These are phyloP conservation scores for Penicillium subrubescens DNA, from an alignment of 495 filamentous ascomycete species.

Conservation along the genomic window DNA sequence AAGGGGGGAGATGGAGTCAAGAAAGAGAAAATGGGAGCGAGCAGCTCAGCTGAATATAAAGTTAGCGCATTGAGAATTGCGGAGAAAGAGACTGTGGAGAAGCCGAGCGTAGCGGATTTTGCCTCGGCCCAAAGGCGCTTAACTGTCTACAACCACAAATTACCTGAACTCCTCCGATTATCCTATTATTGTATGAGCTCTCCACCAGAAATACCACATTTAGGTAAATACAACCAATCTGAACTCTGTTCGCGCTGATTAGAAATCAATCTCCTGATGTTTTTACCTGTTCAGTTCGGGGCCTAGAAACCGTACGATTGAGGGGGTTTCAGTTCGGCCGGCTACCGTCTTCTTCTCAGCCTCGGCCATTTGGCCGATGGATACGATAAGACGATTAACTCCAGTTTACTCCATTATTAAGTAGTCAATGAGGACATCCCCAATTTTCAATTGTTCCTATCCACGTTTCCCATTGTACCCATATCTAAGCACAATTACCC, in stretches of 20 bases:
- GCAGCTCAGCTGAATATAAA: slow-evolving; percentile 22
- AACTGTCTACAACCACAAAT: not conserved
- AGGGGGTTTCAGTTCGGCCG: not conserved
- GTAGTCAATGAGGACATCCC: not conserved
- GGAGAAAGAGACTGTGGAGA: slow-evolving; percentile 34
- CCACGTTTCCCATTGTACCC: slow-evolving; percentile 4
- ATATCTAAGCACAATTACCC: slow-evolving; percentile 4
- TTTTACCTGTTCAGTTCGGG: not conserved
- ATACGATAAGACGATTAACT: not conserved
- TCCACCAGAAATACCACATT: not conserved
- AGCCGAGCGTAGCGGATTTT: slow-evolving; percentile 30
- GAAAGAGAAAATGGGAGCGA: slow-evolving; percentile 7
- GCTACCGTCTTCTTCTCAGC: not conserved
- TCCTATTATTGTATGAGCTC: not conserved
- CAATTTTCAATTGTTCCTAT: slow-evolving; percentile 17
- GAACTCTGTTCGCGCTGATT: not conserved
- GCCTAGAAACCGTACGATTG: not conserved
- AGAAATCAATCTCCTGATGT: not conserved
- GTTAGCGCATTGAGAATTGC: slow-evolving; percentile 25
- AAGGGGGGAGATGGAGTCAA: slow-evolving; percentile 1
- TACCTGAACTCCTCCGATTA: too few species aligned
- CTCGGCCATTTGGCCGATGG: slow-evolving; percentile 23
- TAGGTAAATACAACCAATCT: not conserved
- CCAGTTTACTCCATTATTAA: not conserved
- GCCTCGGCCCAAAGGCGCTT: slow-evolving; percentile 27